Evolutionary conservation across 257 asterid genomes (phyloP), one percentile per base, ranked within the genome.

Genomic region (Ocimum tenuiflorum): DNA sequence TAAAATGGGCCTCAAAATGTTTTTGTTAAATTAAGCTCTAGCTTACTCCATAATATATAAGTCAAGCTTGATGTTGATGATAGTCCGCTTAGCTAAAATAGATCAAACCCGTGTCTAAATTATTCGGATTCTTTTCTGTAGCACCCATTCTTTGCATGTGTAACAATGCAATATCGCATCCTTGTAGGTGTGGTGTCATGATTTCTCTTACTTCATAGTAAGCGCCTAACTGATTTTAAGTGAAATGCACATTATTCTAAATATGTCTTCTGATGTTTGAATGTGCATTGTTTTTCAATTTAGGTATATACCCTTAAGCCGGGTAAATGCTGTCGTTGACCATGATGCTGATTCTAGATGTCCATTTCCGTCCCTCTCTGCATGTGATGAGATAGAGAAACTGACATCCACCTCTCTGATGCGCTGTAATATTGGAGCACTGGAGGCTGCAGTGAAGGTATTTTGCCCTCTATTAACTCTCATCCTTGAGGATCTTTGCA

Each of bases 271-370:
- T 41, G 42, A 33, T 29, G 4, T 57, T 33, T 18, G 2, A 27
- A 27, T 27, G 31, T 27, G 31, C 2, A 27, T 27, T 2, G 31
- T 4, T 4, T 27, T 27, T 53, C 60, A 45, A 36, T 77, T 56
- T 77, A 91, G 98, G 85, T 91, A 89, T 76, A 75, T 89, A 59
- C 98, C 98, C 61, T 74, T 89, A 61, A 87, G 81, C 80, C 88
- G 92, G 68, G 80, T 89, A 48, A 73, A 65, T 80, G 76, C 81
- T 52, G 62, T 41, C 60, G 38, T 27, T 35, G 85, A 77, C 60
- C 60, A 31, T 53, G 78, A 69, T 76, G 67, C 78, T 52, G 75
- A 76, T 75, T 76, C 81, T 11, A 69, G 66, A 69, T 46, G 78
- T 75, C 76, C 83, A 23, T 88, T 85, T 75, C 96, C 98, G 71